Percentiles rank a stretch among this genome's conserved stretches.
phyloP scores from a whole-genome alignment of 495 filamentous ascomycete species.

The Xylaria curta region DNA sequence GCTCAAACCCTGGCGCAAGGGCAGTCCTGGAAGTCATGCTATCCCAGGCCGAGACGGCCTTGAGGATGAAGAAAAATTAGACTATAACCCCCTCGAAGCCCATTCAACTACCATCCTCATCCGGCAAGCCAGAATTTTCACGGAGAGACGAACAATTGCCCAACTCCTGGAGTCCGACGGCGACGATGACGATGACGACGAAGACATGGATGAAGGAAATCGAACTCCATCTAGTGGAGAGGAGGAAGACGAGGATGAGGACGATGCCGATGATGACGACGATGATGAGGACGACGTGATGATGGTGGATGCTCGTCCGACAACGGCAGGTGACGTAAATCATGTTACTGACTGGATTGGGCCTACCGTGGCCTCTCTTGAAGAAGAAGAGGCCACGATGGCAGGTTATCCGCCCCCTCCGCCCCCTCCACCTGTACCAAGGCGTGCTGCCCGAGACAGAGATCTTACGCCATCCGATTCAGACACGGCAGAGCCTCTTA shows the following conservation, averaged over 20 bases:
- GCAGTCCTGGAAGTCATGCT: conserved; percentile 83
- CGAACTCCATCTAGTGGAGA: conserved; percentile 37
- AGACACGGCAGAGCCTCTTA: conserved; percentile 62
- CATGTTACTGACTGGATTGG: conserved; percentile 49
- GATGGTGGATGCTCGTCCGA: conserved; percentile 53
- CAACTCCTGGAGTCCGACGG: conserved; percentile 50
- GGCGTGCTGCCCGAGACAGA: conserved; percentile 51
- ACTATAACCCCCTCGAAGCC: conserved; percentile 38
- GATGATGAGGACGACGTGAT: conserved; percentile 59
- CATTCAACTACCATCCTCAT: conserved; percentile 35
- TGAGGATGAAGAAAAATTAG: conserved; percentile 75
- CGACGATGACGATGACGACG: conserved; percentile 55
- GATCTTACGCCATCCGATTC: conserved; percentile 66
- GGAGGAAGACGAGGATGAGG: conserved; percentile 54
- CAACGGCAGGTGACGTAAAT: conserved; percentile 65
- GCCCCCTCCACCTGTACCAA: conserved; percentile 44
- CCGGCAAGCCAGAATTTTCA: conserved; percentile 34
- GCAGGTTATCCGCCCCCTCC: conserved; percentile 73
- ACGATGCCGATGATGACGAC: conserved; percentile 54
- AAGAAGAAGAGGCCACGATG: conserved; percentile 73
- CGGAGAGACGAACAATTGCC: conserved; percentile 30
- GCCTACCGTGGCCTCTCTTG: conserved; percentile 42
- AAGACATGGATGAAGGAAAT: conserved; percentile 43
- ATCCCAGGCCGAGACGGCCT: conserved; percentile 85
- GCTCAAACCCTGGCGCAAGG: conserved; percentile 81